Base-by-base conservation (phyloP, 2,329 filamentous ascomycete genomes). In the Macroventuria anomochaeta region DNA sequence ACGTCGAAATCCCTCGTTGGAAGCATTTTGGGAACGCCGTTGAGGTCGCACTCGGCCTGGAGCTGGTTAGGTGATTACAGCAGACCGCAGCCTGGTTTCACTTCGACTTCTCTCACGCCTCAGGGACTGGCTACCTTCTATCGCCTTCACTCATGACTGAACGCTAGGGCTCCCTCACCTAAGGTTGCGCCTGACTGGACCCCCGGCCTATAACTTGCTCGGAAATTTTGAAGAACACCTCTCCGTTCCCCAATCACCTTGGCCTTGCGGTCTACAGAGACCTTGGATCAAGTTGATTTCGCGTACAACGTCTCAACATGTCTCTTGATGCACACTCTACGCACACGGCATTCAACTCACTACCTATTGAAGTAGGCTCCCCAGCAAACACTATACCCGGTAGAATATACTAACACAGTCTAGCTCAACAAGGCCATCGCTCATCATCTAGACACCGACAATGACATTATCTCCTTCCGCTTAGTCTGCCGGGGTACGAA, bases 381-480 rank as follows among this genome's bases (percentile, higher is more conserved):
- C 46, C 17, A 1, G 18, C 12, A 13, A 4, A 4, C 7, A 31
- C 3, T 12, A 17, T 17, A 12, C 0, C 3, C n/a, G 7, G 3
- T 1, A n/a, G 2, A 2, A 18, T 17, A 23, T 25, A 6, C 44
- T 54, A 18, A 54, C 26, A 13, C 2, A 6, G 4, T 26, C 3
- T 36, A 80, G 77, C 63, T 79, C 44, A 76, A 73, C 56, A 72
- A 78, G 41, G 43, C 63, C 28, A 78, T 80, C 15, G 76, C 70
- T 13, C 46, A 62, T 44, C 47, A 67, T 13, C 62, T 81, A 17
- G 68, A 73, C 1, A 53, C 54, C 6, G 80, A 83, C 61, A 59
- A 63, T 15, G 80, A 83, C 55, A 62, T 84, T 12, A 61, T 64
- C 20, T 71, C 58, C 46, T 83, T 77, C 61, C 65, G 72, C 6